Conservation (phyloP, 305 asterid species). For the Withania somnifera region DNA sequence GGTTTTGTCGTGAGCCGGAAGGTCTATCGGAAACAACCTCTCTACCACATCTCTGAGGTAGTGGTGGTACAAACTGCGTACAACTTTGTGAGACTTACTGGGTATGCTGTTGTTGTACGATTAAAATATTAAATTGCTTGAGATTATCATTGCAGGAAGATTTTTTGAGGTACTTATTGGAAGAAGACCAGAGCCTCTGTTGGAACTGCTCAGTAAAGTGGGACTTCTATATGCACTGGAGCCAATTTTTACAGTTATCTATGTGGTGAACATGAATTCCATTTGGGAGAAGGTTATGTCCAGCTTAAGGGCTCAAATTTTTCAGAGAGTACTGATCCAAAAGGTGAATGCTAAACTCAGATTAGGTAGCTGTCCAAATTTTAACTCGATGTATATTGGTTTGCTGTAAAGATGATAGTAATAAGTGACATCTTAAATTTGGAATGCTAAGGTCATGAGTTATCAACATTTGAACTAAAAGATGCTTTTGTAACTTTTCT, state of each 20-base stretch:
- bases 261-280: constrained; percentile 72
- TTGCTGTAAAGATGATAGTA: background rate
- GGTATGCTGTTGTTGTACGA: too few relatives aligned
- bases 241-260: constrained; percentile 69
- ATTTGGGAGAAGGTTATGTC: constrained; percentile 99
- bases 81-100: too few relatives aligned
- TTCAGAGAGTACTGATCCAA: constrained; percentile 82
- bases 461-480: background rate
- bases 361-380: background rate
- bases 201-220: constrained; percentile 60
- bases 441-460: background rate
- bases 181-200: constrained; percentile 55
- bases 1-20: too few relatives aligned
- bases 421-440: background rate
- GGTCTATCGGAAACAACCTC: too few relatives aligned
- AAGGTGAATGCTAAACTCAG: constrained; percentile 39
- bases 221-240: constrained; percentile 64
- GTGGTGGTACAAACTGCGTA: too few relatives aligned
- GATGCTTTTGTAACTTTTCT: background rate
- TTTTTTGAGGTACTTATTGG: constrained; percentile 88
- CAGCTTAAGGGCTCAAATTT: constrained; percentile 91
- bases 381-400: background rate
- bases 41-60: too few relatives aligned
- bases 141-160: constrained; percentile 44
- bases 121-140: too few relatives aligned